These are phyloP conservation scores for Styphnolobium japonicum DNA, from an alignment of 306 rosid genomes.

Conservation along the genomic window DNA sequence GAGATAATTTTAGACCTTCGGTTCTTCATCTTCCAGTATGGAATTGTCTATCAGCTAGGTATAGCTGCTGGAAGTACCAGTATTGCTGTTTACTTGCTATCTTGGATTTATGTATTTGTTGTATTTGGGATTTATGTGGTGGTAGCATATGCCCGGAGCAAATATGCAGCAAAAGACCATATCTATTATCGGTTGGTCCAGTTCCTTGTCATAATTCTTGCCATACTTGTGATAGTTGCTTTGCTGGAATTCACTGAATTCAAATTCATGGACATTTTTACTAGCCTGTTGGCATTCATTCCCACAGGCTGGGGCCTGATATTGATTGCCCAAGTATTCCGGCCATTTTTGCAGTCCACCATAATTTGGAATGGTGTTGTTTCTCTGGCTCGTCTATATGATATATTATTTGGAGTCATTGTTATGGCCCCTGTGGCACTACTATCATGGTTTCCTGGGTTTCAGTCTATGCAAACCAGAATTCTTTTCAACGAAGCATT, in stretches of 20 bases:
- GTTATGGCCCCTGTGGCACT: conserved; percentile 78
- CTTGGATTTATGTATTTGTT: conserved; percentile 73
- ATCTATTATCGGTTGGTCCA: conserved; percentile 81
- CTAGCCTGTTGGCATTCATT: conserved; percentile 76
- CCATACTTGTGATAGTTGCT: conserved; percentile 48
- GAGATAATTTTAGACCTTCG: conserved; percentile 79
- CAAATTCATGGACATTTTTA: conserved; percentile 56
- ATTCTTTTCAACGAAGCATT: conserved; percentile 87
- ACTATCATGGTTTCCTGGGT: conserved; percentile 87
- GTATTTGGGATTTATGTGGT: conserved; percentile 53
- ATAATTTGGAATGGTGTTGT: conserved; percentile 58
- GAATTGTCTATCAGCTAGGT: conserved; percentile 66
- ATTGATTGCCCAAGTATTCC: conserved; percentile 76
- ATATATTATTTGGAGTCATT: conserved; percentile 68
- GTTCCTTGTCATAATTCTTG: conserved; percentile 50
- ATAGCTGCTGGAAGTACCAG: conserved; percentile 71
- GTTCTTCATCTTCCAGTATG: conserved; percentile 82
- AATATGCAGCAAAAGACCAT: conserved; percentile 62
- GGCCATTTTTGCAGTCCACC: conserved; percentile 52
- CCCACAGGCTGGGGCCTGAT: conserved; percentile 94
- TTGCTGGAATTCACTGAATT: conserved; percentile 67
- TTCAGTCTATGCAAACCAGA: conserved; percentile 88
- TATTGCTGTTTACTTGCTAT: conserved; percentile 65
- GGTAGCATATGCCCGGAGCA: conserved; percentile 59
- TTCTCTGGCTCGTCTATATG: conserved; percentile 71